Evolutionary conservation across 1,284 basidiomycete genomes (phyloP).

Genomic region (Trichosporon coremiiforme): DNA sequence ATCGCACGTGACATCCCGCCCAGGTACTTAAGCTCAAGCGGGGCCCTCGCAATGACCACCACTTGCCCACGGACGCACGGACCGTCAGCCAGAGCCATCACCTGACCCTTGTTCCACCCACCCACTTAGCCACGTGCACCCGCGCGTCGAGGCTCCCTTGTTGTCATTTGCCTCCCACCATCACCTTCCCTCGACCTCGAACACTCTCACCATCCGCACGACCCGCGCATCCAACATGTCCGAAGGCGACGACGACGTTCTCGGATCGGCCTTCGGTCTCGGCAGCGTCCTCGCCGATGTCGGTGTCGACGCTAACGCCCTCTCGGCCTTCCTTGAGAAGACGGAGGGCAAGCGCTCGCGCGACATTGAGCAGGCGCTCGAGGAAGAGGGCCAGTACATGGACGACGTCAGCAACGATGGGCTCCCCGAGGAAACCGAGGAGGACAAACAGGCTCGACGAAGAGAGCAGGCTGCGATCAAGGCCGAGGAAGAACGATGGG

Average conservation of each 20-base stretch:
- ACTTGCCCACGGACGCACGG: not conserved
- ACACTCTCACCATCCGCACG: not conserved
- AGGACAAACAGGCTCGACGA: slow-evolving; percentile 33
- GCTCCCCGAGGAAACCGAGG: slow-evolving; percentile 38
- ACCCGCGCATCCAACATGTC: slow-evolving; percentile 24
- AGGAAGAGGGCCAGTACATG: slow-evolving; percentile 54
- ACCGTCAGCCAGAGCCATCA: not conserved
- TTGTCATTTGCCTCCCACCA: slow-evolving; percentile 16
- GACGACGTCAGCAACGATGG: slow-evolving; percentile 55
- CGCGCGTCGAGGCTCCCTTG: not conserved
- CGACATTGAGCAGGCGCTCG: slow-evolving; percentile 43
- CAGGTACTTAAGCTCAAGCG: slow-evolving; percentile 2
- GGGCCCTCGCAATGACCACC: not conserved
- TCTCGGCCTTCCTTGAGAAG: slow-evolving; percentile 37
- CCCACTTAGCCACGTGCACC: slow-evolving; percentile 8
- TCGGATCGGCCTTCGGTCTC: slow-evolving; percentile 46
- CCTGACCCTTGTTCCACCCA: slow-evolving; percentile 3
- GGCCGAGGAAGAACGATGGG: slow-evolving; percentile 48
- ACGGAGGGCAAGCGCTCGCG: slow-evolving; percentile 31
- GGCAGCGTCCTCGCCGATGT: slow-evolving; percentile 41
- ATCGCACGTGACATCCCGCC: slow-evolving; percentile 7
- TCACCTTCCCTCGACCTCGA: slow-evolving; percentile 3
- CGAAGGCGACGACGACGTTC: slow-evolving; percentile 39
- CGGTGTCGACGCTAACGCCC: slow-evolving; percentile 44
- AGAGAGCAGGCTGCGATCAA: slow-evolving; percentile 38